Conservation (phyloP, 164 flowering plant species). For the Magnolia changhungtana region DNA sequence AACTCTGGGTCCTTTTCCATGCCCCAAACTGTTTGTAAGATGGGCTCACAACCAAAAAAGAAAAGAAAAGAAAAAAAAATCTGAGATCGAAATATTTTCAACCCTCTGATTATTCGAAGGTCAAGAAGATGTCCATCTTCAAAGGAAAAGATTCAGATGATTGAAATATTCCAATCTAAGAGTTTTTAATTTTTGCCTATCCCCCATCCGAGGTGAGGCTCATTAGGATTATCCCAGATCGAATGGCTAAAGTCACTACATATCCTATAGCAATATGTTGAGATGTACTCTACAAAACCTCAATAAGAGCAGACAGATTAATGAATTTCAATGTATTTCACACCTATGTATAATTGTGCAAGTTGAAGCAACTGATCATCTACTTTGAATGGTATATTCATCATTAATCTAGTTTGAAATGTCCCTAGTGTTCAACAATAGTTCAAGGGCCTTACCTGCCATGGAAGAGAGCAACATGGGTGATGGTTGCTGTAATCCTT, state of each 20-base stretch:
- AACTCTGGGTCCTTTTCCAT: no score
- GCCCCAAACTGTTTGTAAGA: no score
- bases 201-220: background rate
- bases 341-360: background rate
- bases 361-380: background rate
- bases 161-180: background rate
- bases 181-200: background rate
- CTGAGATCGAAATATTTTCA: no score
- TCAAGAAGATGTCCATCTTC: no score
- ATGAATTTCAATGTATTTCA: background rate
- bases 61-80: no score
- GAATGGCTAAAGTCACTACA: no score
- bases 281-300: background rate
- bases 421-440: background rate
- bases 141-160: background rate
- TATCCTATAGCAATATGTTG: background rate
- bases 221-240: no score
- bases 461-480: conserved; percentile 82
- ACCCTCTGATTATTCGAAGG: no score
- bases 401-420: background rate
- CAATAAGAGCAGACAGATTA: background rate
- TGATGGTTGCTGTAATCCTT: conserved; percentile 78
- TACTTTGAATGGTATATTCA: background rate
- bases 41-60: no score
- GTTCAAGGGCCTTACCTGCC: conserved; percentile 49